Evolutionary conservation across 2,329 filamentous ascomycete genomes (phyloP).

Genomic region (Trichoderma atrobrunneum): DNA sequence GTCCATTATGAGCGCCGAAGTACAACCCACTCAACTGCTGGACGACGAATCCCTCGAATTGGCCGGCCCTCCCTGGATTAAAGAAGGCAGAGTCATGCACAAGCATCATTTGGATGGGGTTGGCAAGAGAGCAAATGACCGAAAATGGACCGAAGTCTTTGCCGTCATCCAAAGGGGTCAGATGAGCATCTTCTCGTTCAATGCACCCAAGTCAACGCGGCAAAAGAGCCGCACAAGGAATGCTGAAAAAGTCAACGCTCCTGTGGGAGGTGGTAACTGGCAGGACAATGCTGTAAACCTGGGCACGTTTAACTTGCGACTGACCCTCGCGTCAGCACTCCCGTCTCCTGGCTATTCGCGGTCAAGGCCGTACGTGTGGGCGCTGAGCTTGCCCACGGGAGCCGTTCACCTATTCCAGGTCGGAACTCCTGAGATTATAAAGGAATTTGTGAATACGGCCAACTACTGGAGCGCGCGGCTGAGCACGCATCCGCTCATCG

Average conservation of each 20-base stretch:
- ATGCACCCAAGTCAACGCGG: conserved; percentile 70
- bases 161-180: conserved; percentile 94
- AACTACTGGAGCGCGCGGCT: conserved; percentile 98
- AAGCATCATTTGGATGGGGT: conserved; percentile 92
- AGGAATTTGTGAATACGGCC: conserved; percentile 88
- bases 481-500: conserved; percentile 88
- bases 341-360: conserved; percentile 93
- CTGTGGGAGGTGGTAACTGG: conserved; percentile 96
- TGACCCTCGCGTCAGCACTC: conserved; percentile 86
- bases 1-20: conserved; percentile 58
- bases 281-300: conserved; percentile 92
- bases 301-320: conserved; percentile 81
- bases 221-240: conserved; percentile 60
- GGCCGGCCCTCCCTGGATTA: conserved; percentile 93
- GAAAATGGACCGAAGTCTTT: conserved; percentile 93
- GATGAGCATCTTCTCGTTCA: conserved; percentile 92
- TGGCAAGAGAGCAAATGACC: conserved; percentile 89
- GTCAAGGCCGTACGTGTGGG: conserved; percentile 87
- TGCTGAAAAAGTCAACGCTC: conserved; percentile 51
- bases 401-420: conserved; percentile 98
- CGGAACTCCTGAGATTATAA: conserved; percentile 89
- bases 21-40: conserved; percentile 60
- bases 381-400: conserved; percentile 83
- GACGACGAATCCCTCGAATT: conserved; percentile 93
- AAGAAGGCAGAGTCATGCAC: conserved; percentile 93